Percentiles rank a stretch among this genome's conserved stretches.
These are phyloP conservation scores for Alternaria hordeiaustralica DNA, from an alignment of 2,329 filamentous ascomycete species.

Conservation along the genomic window DNA sequence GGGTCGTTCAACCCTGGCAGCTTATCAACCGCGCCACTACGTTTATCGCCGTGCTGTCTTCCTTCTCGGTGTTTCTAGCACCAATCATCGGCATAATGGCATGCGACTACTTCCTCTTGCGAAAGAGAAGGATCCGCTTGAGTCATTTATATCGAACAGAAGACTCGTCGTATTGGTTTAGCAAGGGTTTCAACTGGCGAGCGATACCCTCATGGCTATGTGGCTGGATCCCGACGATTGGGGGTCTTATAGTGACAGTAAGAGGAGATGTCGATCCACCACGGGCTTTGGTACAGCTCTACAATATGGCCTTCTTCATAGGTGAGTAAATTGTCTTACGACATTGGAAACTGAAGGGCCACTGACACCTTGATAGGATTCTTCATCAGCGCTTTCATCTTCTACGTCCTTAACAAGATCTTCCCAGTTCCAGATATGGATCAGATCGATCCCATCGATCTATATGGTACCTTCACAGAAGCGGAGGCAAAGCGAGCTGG, in stretches of 20 bases:
- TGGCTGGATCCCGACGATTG: constrained; percentile 54
- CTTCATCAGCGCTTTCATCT: constrained; percentile 46
- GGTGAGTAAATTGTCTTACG: constrained; percentile 34
- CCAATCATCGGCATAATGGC: constrained; percentile 51
- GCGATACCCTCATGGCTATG: constrained; percentile 53
- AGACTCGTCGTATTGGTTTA: constrained; percentile 53
- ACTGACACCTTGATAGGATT: constrained; percentile 42
- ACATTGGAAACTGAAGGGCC: neutral
- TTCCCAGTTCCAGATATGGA: constrained; percentile 52
- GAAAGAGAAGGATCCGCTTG: constrained; percentile 44
- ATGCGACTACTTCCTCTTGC: constrained; percentile 48
- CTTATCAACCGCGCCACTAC: constrained; percentile 47
- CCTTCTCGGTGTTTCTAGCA: constrained; percentile 52
- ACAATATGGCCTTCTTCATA: constrained; percentile 57
- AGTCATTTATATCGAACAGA: constrained; percentile 47
- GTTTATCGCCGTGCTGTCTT: constrained; percentile 50
- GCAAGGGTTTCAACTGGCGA: constrained; percentile 54
- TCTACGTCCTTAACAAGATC: constrained; percentile 46
- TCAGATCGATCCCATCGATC: constrained; percentile 53
- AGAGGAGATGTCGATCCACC: constrained; percentile 44
- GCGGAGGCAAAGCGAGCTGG: constrained; percentile 52
- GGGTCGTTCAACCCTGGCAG: constrained; percentile 49
- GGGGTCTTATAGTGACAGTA: constrained; percentile 50
- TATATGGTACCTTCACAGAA: constrained; percentile 55
- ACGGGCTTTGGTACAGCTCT: constrained; percentile 51